phyloP scores from a whole-genome alignment of 225 moss, liverwort and hornwort species.

The Pleurozium schreberi region DNA sequence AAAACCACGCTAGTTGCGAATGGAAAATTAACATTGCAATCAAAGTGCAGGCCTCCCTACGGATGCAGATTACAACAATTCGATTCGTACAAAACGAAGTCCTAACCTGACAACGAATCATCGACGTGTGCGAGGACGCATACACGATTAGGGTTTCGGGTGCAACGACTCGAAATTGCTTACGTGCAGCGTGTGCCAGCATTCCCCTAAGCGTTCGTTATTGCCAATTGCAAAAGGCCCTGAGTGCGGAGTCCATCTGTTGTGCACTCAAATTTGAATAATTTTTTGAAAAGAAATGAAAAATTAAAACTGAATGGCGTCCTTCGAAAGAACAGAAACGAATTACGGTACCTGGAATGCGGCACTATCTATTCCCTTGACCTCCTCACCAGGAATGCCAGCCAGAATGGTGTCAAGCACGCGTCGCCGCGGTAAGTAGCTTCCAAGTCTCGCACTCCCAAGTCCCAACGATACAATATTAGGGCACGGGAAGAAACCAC shows the following conservation, averaged over 20 bases:
- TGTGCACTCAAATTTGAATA: neutral
- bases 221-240: neutral
- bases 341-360: neutral
- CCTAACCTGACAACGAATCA: neutral
- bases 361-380: neutral
- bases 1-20: neutral
- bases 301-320: neutral
- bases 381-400: neutral
- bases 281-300: too few species aligned
- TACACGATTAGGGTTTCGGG: neutral
- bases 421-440: neutral
- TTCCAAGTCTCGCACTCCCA: neutral
- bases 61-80: neutral
- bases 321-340: too few species aligned
- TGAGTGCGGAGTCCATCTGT: neutral
- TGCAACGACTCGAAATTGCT: neutral
- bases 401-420: neutral
- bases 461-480: neutral
- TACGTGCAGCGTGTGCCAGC: neutral
- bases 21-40: neutral
- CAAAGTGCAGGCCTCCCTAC: neutral
- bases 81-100: neutral
- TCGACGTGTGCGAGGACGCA: neutral
- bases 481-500: neutral
- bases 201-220: neutral